Base-by-base conservation (phyloP, 352 stramenopile species). In the Pythium brachiatum region DNA sequence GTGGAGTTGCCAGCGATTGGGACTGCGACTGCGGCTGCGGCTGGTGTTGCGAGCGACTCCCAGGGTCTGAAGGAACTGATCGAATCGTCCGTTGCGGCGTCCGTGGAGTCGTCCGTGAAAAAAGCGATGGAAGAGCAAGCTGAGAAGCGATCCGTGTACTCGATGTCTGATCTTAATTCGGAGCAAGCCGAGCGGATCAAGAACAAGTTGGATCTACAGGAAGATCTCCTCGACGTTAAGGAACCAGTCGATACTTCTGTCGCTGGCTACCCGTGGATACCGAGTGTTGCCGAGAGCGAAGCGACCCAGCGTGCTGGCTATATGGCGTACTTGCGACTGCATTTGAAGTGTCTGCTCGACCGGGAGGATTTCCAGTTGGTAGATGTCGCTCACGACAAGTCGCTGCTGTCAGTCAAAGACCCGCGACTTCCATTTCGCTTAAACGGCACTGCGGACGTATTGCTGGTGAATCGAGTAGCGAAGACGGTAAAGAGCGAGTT, bases 321-420 rank as follows among this genome's bases (percentile, higher is more conserved):
- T 47, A 70, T 70, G 65, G 64, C 39, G 64, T 76, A 73, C 47
- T 68, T 76, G 52, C 41, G 38, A 29, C 47, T 43, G 50, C 64
- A 76, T 60, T 66, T 76, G 32, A 70, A 48, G 69, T 21, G 52
- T n/a, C 57, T 70, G 69, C 36, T 76, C 8, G 60, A 73, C 60
- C 43, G 60, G 38, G 65, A 36, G 27, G 36, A 58, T 16, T 69
- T 66, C 39, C 27, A 43, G 32, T 66, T 68, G 66, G 66, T 54
- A 27, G 58, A 72, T 62, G 66, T 62, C 39, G 67, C 57, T 11
- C 18, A 53, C 41, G 53, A 74, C 46, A 61, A 68, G 43, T 56
- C 43, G 25, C 9, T 67, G 21, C 60, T 69, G 20, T 43, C n/a
- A 7, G 62, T 68, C 61, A 59, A 63, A 16, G 65, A 73, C 27